phyloP scores from a whole-genome alignment of 2,329 filamentous ascomycete species.

The Aschersonia sp. region DNA sequence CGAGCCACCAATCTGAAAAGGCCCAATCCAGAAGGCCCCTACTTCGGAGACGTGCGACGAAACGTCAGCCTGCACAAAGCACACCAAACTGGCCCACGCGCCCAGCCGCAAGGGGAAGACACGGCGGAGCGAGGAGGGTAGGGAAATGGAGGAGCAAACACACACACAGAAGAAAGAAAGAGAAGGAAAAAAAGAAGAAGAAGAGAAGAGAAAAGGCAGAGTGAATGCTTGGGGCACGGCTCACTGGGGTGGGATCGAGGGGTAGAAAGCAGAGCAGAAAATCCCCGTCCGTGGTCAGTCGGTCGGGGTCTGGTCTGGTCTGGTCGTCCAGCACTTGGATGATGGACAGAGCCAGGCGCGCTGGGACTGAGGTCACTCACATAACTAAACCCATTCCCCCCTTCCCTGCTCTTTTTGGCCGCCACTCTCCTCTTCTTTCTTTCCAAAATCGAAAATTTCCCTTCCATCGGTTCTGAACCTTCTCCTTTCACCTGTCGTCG shows the following conservation, averaged over 20 bases:
- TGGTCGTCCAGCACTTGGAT: conserved; percentile 3
- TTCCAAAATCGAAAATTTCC: neutral
- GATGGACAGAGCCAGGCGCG: conserved; percentile 4
- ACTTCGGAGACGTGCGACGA: neutral
- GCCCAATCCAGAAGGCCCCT: neutral
- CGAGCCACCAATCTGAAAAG: conserved; percentile 2
- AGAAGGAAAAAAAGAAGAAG: no score
- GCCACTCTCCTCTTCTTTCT: conserved; percentile 5
- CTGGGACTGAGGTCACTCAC: conserved; percentile 11
- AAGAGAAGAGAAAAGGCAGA: no score
- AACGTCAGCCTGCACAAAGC: neutral
- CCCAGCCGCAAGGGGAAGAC: neutral
- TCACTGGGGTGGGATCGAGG: neutral
- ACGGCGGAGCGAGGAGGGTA: neutral
- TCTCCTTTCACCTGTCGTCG: neutral
- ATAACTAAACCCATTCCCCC: conserved; percentile 22
- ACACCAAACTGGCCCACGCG: neutral
- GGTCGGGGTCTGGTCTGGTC: conserved; percentile 1
- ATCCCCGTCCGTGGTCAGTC: conserved; percentile 2
- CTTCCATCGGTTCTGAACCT: conserved; percentile 3
- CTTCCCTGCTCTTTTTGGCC: conserved; percentile 13
- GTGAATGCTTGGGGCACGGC: no score
- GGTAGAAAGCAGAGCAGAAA: neutral
- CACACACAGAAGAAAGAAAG: no score
- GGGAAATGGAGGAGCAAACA: neutral